A percentile compares a stretch with the other conserved stretches of the same genome.
Conservation (phyloP, 83 land plant species). For the Larix sibirica region DNA sequence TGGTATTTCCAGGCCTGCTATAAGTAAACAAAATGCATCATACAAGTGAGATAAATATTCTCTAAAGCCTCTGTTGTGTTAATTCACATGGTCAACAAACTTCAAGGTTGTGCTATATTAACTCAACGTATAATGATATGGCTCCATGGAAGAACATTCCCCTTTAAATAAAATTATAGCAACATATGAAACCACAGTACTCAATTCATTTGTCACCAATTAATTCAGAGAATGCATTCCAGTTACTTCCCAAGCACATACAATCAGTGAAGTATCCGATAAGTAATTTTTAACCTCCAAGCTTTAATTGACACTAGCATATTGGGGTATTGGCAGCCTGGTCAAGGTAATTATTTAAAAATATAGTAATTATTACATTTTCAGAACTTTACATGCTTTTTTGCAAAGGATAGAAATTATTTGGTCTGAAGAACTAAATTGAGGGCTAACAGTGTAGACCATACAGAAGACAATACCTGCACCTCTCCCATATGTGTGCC, state of each 20-base stretch:
- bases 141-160: background rate
- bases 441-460: background rate
- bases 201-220: background rate
- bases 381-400: background rate
- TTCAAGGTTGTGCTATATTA: background rate
- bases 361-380: background rate
- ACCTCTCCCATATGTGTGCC: conserved; percentile 93
- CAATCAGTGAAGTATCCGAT: background rate
- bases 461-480: conserved; percentile 49
- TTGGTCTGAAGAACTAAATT: background rate
- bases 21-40: background rate
- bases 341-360: background rate
- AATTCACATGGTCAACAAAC: background rate
- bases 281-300: background rate
- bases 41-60: too few species aligned
- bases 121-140: background rate
- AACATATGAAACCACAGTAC: background rate
- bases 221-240: background rate
- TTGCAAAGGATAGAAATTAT: background rate
- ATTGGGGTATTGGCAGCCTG: background rate
- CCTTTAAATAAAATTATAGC: background rate
- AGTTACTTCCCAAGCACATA: background rate
- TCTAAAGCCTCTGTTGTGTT: too few species aligned
- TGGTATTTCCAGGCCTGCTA: background rate
- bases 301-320: background rate